These are phyloP conservation scores for Zalerion maritima DNA, from an alignment of 495 filamentous ascomycete species.

Conservation along the genomic window DNA sequence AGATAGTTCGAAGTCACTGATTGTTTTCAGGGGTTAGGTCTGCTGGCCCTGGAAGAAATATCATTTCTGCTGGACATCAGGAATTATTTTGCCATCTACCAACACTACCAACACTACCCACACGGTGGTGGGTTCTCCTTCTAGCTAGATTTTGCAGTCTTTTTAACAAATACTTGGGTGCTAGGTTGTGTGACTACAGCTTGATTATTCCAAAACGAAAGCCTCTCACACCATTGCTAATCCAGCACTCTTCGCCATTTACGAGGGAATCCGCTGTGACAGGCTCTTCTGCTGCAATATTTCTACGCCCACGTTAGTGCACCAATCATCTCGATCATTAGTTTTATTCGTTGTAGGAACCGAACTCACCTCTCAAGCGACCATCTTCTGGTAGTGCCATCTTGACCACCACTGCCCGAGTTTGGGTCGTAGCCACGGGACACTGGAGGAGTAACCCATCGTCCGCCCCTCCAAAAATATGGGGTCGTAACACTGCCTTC, in stretches of 20 bases:
- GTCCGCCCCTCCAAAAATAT: conserved; percentile 55
- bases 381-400: conserved; percentile 72
- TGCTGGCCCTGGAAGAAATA: no score
- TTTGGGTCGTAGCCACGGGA: conserved; percentile 10
- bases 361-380: conserved; percentile 41
- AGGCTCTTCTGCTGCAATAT: conserved; percentile 45
- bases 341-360: conserved; percentile 1
- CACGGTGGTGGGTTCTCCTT: no score
- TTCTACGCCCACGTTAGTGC: no score
- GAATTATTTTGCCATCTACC: no score
- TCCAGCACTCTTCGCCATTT: conserved; percentile 64
- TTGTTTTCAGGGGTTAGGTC: no score
- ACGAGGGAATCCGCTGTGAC: conserved; percentile 40
- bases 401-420: conserved; percentile 56
- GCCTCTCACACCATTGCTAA: conserved; percentile 76
- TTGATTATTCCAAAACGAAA: conserved; percentile 36
- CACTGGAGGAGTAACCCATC: conserved; percentile 52
- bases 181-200: no score
- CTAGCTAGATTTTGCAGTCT: no score
- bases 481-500: conserved; percentile 73
- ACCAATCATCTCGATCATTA: conserved; percentile 5
- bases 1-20: no score
- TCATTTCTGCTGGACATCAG: no score
- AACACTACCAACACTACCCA: no score
- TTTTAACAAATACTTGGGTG: no score